Conservation (phyloP, 768 basidiomycete species). For the Auriculariales sp. region DNA sequence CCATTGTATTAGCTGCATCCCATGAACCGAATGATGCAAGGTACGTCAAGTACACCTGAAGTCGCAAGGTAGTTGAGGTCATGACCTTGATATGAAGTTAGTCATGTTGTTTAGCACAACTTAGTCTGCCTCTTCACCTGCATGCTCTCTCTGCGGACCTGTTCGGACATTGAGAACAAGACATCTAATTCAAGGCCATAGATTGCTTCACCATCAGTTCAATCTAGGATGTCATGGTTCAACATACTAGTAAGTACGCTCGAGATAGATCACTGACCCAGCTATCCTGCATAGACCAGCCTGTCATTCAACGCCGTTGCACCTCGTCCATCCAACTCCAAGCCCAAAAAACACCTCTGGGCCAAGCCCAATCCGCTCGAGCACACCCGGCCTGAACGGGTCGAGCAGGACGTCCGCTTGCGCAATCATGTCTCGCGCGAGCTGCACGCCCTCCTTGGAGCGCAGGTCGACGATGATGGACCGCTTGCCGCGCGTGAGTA, state of each 20-base stretch:
- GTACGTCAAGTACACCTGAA: constrained; percentile 57
- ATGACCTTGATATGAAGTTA: too few relatives aligned
- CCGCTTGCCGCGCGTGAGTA: constrained; percentile 58
- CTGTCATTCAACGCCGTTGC: constrained; percentile 40
- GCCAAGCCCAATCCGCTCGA: constrained; percentile 64
- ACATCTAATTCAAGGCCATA: not conserved
- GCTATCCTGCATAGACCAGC: constrained; percentile 60
- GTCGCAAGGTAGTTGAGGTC: constrained; percentile 77
- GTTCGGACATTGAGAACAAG: not conserved
- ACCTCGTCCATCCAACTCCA: too few relatives aligned
- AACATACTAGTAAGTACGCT: not conserved
- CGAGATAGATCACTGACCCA: constrained; percentile 23
- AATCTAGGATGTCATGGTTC: not conserved
- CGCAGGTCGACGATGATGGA: constrained; percentile 64
- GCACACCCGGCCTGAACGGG: constrained; percentile 69
- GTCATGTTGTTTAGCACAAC: too few relatives aligned
- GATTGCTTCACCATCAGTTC: not conserved
- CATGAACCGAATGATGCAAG: constrained; percentile 7
- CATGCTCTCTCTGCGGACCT: not conserved
- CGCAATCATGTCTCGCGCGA: constrained; percentile 42
- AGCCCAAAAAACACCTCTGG: constrained; percentile 63
- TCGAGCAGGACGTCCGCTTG: constrained; percentile 73
- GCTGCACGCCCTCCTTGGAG: constrained; percentile 35
- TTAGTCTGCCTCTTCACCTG: not conserved
- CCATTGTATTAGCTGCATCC: too few relatives aligned